Conservation (phyloP, 208 protist species). For the Trypanosomatidae sp. region DNA sequence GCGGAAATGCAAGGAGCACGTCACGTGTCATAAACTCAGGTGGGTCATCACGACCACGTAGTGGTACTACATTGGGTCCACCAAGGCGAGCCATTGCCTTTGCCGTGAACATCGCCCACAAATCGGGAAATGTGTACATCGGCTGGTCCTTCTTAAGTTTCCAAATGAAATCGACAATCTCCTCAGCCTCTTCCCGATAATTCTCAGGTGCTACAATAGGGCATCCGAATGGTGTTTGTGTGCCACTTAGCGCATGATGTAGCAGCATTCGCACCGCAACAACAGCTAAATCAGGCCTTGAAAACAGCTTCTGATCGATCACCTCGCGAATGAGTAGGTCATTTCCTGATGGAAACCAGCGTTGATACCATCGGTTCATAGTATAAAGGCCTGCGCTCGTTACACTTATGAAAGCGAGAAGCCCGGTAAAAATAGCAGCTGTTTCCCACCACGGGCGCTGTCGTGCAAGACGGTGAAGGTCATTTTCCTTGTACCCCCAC, state of each 20-base stretch:
- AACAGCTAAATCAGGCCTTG: conserved; percentile 77
- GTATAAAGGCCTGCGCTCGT: conserved; percentile 55
- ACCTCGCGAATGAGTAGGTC: conserved; percentile 48
- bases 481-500: conserved; percentile 65
- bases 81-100: conserved; percentile 78
- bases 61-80: conserved; percentile 60
- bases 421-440: conserved; percentile 57
- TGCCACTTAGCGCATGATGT: conserved; percentile 70
- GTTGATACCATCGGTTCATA: conserved; percentile 71
- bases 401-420: conserved; percentile 75
- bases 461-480: conserved; percentile 73
- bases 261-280: conserved; percentile 75
- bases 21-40: conserved; percentile 23
- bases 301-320: conserved; percentile 76
- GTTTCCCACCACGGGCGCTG: conserved; percentile 87
- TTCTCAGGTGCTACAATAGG: conserved; percentile 78
- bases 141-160: conserved; percentile 65
- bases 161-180: conserved; percentile 66
- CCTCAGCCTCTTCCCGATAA: conserved; percentile 59
- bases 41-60: conserved; percentile 53
- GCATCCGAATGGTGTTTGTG: conserved; percentile 74
- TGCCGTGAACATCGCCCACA: conserved; percentile 75
- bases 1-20: conserved; percentile 41
- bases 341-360: conserved; percentile 70
- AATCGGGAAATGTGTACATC: conserved; percentile 73